phyloP scores from a whole-genome alignment of 495 filamentous ascomycete species.

The Lichina pygmaea region DNA sequence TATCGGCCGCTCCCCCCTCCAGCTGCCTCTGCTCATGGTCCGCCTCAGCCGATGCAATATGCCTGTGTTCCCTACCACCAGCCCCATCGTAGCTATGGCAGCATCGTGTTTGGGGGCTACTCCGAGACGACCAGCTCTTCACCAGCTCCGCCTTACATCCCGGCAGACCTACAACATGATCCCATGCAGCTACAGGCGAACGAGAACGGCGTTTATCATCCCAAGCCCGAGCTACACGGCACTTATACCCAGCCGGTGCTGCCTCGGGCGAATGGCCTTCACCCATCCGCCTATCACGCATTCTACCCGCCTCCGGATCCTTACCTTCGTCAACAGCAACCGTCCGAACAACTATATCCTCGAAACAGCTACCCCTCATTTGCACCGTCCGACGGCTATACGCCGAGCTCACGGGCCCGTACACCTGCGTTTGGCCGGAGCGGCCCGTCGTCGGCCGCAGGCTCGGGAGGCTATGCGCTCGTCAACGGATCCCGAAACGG shows the following conservation, averaged over 20 bases:
- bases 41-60: background rate
- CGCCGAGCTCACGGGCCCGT: background rate
- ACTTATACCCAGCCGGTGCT: background rate
- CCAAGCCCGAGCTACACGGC: background rate
- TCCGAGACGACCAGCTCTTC: background rate
- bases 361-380: background rate
- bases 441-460: background rate
- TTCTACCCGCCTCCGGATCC: background rate
- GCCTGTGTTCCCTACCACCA: background rate
- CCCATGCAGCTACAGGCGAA: background rate
- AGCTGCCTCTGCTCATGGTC: background rate
- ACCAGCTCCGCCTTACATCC: background rate
- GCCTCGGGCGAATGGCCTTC: background rate
- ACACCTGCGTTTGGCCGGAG: background rate
- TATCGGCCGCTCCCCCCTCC: background rate
- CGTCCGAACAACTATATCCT: background rate
- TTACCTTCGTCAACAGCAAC: background rate
- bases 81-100: background rate
- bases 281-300: background rate
- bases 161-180: background rate
- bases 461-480: background rate
- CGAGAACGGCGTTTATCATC: background rate
- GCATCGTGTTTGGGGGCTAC: background rate
- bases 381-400: background rate
- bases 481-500: too few relatives aligned